Evolutionary conservation across 176 grass and related monocot genomes (phyloP), one percentile per base, ranked within the genome.

Genomic region (Aegilops umbellulata): DNA sequence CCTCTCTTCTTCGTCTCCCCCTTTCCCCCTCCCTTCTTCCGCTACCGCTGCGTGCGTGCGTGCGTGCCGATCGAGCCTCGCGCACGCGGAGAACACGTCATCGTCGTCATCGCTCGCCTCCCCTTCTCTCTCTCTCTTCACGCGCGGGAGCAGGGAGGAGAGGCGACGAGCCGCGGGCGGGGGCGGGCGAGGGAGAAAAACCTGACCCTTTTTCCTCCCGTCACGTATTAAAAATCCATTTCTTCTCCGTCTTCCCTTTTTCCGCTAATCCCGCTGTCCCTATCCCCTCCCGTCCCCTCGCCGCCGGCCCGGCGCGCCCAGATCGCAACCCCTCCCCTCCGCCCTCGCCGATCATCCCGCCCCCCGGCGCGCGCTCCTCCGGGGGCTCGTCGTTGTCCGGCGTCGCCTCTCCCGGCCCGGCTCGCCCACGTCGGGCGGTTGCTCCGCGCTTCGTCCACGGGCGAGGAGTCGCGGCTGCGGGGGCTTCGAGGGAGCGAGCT

Each of bases 301-400:
- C 55, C 49, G 71, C 79, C 88, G 88, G 39, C 75, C 30, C 75
- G 80, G 75, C 81, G 74, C 75, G 66, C 66, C 66, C 82, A 74
- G 78, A 90, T 90, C 88, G 83, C 49, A 66, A 32, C 82, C 8
- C 8, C 35, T 36, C 35, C 66, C 63, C 47, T 2, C n/a, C 41
- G 13, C 69, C 72, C 31, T 34, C 69, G 23, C 73, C 82, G 82
- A 89, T 89, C 82, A 35, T 25, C 27, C 29, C 41, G 27, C 7
- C 8, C 77, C 77, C 14, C 85, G 3, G 8, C 74, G 75, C 0
- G 10, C 31, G 63, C 10, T 69, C 22, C 31, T 41, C 17, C 3
- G 47, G 58, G n/a, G 17, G 60, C 79, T 46, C 80, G 72, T 19
- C 72, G 86, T 44, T 14, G n/a, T 19, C 30, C 49, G 49, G 30